Evolutionary conservation across 768 basidiomycete genomes (phyloP), one percentile per base, ranked within the genome.

Genomic region (Mycena polygramma): DNA sequence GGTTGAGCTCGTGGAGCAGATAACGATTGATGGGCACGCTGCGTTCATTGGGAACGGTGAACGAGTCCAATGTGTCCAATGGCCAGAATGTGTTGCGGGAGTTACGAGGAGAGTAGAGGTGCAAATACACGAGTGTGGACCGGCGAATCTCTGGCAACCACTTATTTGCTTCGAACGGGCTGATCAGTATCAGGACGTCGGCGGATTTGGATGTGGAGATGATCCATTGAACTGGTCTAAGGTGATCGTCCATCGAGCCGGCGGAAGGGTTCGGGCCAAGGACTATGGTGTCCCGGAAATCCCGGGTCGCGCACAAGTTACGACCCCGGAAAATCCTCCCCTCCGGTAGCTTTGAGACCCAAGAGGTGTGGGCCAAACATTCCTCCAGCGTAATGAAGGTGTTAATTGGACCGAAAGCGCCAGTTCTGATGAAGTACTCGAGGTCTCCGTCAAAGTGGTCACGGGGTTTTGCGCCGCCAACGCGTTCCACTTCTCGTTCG

Each of bases 211-310:
- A 43, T 8, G 49, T 36, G 10, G 66, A 67, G 51, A 67, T 30
- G 49, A 67, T n/a, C 66, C 66, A 67, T 46, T 67, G 66, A n/a
- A 67, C 66, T 10, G 66, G 65, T 7, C 66, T 49, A 19, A 67
- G 66, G 58, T 53, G 54, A 19, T 13, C 17, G 51, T 67, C 58
- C 57, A 60, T 67, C 41, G 57, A 66, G 55, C 64, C 57, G 15
- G 55, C 22, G n/a, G 55, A 41, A 13, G 20, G 3, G 8, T 5
- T 52, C 4, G 26, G 9, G 13, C 26, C 2, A 14, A 58, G 10
- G 6, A 37, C 5, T 46, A 67, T 46, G 45, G 66, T 67, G 37
- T 67, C 51, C 7, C 58, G 57, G 58, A 60, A 67, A 19, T 67
- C 66, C 8, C 13, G 39, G 2, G 66, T 67, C 2, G 58, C 58